phyloP scores from a whole-genome alignment of 352 stramenopile species.

The Blastocystis hominis region DNA sequence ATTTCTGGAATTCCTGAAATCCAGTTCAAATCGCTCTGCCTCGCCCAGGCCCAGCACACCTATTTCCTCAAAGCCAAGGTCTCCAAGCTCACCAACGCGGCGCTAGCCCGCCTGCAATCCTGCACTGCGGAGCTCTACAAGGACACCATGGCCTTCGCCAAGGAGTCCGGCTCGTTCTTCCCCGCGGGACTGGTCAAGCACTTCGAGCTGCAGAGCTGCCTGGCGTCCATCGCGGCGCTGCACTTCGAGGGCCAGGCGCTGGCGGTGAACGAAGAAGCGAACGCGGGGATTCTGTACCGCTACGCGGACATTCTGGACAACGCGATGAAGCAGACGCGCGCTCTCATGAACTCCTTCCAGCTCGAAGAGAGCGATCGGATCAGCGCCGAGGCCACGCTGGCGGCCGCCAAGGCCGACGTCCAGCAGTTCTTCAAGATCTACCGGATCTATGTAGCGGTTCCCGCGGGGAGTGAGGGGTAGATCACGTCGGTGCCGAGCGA shows the following conservation, averaged over 20 bases:
- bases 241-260: background rate
- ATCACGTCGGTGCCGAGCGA: background rate
- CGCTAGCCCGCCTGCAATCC: background rate
- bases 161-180: background rate
- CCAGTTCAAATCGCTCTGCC: constrained; percentile 7
- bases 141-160: background rate
- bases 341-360: background rate
- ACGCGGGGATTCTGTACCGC: background rate
- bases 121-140: background rate
- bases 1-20: background rate
- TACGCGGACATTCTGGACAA: background rate
- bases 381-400: background rate
- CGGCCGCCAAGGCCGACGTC: background rate
- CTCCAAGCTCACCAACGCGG: background rate
- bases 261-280: background rate
- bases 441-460: background rate
- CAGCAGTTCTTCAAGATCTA: background rate
- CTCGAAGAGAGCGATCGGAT: constrained; percentile 1
- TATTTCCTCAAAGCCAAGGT: constrained; percentile 15
- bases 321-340: background rate
- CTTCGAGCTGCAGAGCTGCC: constrained; percentile 24
- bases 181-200: background rate
- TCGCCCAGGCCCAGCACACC: constrained; percentile 18
- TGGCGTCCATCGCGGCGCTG: background rate
- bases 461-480: background rate